These are phyloP conservation scores for Magnusiomyces fungicola DNA, from an alignment of 1,139 yeast species.

Conservation along the genomic window DNA sequence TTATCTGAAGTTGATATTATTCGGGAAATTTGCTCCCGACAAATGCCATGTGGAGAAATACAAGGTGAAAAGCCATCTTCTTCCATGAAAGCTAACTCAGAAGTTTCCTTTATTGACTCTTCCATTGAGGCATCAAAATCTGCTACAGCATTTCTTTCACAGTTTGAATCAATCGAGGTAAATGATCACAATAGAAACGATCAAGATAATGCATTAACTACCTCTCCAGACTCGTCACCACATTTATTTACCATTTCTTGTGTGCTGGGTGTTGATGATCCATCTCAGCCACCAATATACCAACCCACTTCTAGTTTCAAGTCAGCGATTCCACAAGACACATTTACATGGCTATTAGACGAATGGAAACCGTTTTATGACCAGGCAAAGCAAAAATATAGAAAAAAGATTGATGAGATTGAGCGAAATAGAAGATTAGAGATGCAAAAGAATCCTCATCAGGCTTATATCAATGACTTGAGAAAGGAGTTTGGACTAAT, in stretches of 20 bases:
- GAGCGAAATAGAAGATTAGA: conserved; percentile 4
- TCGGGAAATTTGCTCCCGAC: background rate
- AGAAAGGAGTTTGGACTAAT: conserved; percentile 3
- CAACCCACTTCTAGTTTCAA: conserved; percentile 2
- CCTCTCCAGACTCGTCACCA: background rate
- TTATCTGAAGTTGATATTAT: background rate
- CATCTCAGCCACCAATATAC: background rate
- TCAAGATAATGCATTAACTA: background rate
- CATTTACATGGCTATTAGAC: conserved; percentile 1
- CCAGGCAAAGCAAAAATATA: conserved; percentile 3
- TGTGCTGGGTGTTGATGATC: background rate
- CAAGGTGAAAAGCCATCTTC: background rate
- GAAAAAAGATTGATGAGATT: background rate
- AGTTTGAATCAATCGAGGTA: background rate
- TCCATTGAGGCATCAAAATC: background rate
- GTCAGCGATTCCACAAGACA: conserved; percentile 3
- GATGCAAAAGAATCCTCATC: conserved; percentile 5
- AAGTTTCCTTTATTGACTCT: background rate
- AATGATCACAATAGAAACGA: background rate
- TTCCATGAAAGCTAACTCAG: background rate
- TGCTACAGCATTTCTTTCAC: too few species aligned
- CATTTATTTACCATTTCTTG: background rate
- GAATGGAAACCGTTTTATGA: conserved; percentile 10
- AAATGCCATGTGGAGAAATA: background rate
- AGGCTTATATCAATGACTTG: conserved; percentile 6